Evolutionary conservation across 257 asterid species (phyloP).

Genomic region (Nemophila menziesii): DNA sequence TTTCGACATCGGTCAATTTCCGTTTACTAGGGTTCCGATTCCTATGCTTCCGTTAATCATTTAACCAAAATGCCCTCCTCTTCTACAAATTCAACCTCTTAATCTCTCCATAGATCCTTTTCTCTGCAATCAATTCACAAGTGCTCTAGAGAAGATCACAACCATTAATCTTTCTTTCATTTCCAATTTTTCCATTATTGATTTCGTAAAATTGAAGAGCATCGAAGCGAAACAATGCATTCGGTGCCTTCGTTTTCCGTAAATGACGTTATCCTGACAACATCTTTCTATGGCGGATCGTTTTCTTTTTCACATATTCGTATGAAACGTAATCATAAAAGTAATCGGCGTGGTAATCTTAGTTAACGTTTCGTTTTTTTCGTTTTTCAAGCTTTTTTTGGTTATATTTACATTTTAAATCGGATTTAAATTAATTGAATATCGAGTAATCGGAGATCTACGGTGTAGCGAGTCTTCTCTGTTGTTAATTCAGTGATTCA

Average conservation of each 20-base stretch:
- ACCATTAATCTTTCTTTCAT: neutral
- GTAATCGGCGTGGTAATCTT: conserved; percentile 71
- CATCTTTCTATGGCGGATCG: conserved; percentile 31
- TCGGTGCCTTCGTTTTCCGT: conserved; percentile 55
- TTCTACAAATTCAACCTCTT: neutral
- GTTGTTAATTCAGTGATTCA: neutral
- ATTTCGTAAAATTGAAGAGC: conserved; percentile 38
- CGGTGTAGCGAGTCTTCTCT: neutral
- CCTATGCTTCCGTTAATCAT: neutral
- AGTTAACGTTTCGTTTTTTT: conserved; percentile 37
- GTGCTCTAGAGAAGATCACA: neutral
- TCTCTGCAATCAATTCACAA: neutral
- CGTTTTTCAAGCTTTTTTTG: conserved; percentile 3
- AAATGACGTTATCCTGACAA: conserved; percentile 6
- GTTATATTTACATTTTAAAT: neutral
- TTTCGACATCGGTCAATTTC: neutral
- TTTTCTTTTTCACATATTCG: conserved; percentile 68
- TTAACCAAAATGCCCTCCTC: neutral
- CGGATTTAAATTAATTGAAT: neutral
- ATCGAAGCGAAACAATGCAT: conserved; percentile 72
- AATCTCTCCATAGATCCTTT: neutral
- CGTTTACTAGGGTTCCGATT: neutral
- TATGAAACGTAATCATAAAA: conserved; percentile 51
- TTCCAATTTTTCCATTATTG: neutral
- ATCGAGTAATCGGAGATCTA: neutral